Evolutionary conservation across 1,284 basidiomycete genomes (phyloP).

Genomic region (Boletus sp.): DNA sequence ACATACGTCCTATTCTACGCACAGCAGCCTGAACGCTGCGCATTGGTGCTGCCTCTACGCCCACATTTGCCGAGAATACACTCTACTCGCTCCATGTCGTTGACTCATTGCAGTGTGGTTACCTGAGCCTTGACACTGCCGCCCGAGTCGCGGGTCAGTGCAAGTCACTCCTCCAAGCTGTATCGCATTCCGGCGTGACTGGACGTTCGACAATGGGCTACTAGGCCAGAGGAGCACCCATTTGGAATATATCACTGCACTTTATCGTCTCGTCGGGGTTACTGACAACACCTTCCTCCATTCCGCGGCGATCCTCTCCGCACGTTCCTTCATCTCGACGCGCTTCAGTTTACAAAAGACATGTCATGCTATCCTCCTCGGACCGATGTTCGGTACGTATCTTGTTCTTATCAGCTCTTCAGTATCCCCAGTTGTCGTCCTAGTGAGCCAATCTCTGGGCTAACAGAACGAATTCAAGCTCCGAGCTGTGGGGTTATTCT

Average conservation of each 20-base stretch:
- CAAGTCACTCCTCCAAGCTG: background rate
- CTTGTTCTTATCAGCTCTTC: background rate
- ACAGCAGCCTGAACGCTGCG: constrained; percentile 1
- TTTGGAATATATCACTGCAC: background rate
- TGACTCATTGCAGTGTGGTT: background rate
- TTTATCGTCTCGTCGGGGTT: background rate
- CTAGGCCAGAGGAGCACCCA: background rate
- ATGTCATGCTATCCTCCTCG: background rate
- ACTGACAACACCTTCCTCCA: background rate
- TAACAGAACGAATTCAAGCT: too few species aligned
- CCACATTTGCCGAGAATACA: too few species aligned
- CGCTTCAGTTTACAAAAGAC: background rate
- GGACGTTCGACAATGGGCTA: background rate
- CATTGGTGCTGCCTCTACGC: background rate
- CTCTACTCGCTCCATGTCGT: background rate
- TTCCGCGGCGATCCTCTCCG: background rate
- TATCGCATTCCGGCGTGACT: constrained; percentile 1
- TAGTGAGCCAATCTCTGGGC: background rate
- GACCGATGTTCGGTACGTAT: background rate
- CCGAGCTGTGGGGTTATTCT: background rate
- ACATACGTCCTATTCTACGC: background rate
- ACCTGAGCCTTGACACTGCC: background rate
- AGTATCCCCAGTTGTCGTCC: background rate
- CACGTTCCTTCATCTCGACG: constrained; percentile 9
- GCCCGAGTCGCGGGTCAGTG: too few species aligned